A percentile compares a stretch with the other conserved stretches of the same genome.
phyloP scores from a whole-genome alignment of 352 stramenopile genomes.

The Aphanomyces stellatus region DNA sequence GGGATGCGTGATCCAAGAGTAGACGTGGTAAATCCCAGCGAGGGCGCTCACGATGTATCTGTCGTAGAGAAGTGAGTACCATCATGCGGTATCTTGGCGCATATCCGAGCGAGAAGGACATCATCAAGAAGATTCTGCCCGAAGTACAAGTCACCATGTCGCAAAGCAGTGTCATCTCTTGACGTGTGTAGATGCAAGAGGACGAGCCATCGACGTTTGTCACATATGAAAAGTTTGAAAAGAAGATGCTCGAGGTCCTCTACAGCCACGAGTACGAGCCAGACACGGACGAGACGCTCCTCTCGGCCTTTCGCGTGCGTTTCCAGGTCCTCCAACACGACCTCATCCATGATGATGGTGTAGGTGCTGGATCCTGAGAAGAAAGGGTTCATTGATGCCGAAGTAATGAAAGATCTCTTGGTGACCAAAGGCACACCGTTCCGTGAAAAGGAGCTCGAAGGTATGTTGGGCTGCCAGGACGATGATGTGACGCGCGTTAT shows the following conservation, averaged over 20 bases:
- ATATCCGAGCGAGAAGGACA: constrained; percentile 85
- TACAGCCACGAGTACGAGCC: constrained; percentile 83
- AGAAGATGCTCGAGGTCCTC: constrained; percentile 90
- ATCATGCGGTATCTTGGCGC: constrained; percentile 87
- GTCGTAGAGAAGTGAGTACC: constrained; percentile 70
- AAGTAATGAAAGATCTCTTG: constrained; percentile 82
- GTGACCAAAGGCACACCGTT: constrained; percentile 86
- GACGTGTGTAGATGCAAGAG: constrained; percentile 77
- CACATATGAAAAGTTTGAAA: constrained; percentile 86
- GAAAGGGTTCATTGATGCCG: constrained; percentile 84
- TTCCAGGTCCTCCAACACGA: neutral
- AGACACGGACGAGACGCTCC: constrained; percentile 80
- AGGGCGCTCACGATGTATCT: too few species aligned
- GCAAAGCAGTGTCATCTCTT: neutral
- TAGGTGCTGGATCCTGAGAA: constrained; percentile 66
- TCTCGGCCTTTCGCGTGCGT: constrained; percentile 57
- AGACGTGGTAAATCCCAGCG: neutral
- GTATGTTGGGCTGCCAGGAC: constrained; percentile 21
- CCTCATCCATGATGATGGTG: too few species aligned
- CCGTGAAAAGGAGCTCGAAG: constrained; percentile 86
- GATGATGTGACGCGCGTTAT: neutral
- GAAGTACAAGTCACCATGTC: constrained; percentile 35
- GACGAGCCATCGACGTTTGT: constrained; percentile 87
- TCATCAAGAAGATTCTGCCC: constrained; percentile 87
- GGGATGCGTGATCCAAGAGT: constrained; percentile 83